Evolutionary conservation across 768 basidiomycete species (phyloP).

Genomic region (Melanogaster broomeanus): DNA sequence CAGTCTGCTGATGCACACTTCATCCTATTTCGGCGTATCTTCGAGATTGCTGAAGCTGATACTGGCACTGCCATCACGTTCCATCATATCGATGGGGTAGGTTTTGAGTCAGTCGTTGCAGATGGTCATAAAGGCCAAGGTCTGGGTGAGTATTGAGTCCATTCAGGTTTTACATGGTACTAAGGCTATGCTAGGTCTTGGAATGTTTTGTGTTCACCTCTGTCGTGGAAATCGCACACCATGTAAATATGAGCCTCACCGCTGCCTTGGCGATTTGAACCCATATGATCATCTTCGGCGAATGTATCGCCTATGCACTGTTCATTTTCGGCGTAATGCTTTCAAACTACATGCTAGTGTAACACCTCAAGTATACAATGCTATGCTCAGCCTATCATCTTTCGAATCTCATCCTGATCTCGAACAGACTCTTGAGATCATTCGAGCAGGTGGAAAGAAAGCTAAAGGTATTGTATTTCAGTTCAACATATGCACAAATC

Average conservation of each 20-base stretch:
- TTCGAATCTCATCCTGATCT: background rate
- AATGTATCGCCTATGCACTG: conserved; percentile 20
- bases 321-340: conserved; percentile 25
- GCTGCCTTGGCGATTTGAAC: conserved; percentile 11
- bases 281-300: conserved; percentile 30
- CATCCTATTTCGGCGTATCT: conserved; percentile 23
- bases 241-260: conserved; percentile 10
- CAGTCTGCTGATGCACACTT: conserved; percentile 26
- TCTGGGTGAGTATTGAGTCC: conserved; percentile 5
- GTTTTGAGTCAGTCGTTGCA: conserved; percentile 20
- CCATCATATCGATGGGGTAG: conserved; percentile 23
- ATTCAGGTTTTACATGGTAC: background rate
- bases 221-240: background rate
- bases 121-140: conserved; percentile 26
- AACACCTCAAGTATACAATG: conserved; percentile 1
- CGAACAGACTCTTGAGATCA: background rate
- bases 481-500: background rate
- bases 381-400: conserved; percentile 29
- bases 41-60: conserved; percentile 18
- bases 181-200: conserved; percentile 9
- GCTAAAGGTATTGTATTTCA: conserved; percentile 16
- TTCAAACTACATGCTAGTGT: conserved; percentile 7
- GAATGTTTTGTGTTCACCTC: conserved; percentile 9
- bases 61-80: conserved; percentile 20
- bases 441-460: conserved; percentile 20